Percentiles rank a stretch among this genome's conserved stretches.
phyloP scores from a whole-genome alignment of 176 grass and related monocot genomes.

The Oryza nivara region DNA sequence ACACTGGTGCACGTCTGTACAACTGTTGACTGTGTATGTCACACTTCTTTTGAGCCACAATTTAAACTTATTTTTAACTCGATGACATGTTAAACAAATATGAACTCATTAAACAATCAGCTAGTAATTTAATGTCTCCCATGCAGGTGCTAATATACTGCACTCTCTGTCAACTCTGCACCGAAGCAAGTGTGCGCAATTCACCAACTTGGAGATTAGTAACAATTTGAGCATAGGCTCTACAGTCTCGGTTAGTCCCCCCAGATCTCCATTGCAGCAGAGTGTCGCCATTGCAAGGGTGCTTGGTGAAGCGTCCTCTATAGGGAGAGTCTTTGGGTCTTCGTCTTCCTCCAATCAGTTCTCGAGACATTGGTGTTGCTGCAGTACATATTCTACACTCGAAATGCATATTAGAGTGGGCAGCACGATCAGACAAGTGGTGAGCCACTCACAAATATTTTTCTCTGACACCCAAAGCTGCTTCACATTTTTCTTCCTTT shows the following conservation, averaged over 20 bases:
- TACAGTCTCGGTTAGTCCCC: background rate
- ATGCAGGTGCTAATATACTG: too few relatives aligned
- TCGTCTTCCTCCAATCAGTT: background rate
- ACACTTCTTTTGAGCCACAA: background rate
- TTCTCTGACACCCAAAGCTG: background rate
- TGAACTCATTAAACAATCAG: background rate
- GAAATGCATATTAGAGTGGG: conserved; percentile 5
- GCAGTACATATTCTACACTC: background rate
- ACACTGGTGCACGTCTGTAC: background rate
- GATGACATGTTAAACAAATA: background rate
- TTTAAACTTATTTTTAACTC: background rate
- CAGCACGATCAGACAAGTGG: background rate
- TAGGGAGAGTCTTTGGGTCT: background rate
- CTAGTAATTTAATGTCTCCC: background rate
- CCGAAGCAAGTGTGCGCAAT: background rate
- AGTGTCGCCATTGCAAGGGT: background rate
- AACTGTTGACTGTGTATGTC: background rate
- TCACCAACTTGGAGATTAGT: background rate
- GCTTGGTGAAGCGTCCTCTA: background rate
- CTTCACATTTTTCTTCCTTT: background rate
- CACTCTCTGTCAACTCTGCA: conserved; percentile 1
- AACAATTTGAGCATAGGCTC: background rate
- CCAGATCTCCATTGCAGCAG: background rate
- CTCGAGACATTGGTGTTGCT: background rate
- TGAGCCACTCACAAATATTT: background rate